These are phyloP conservation scores for Cryptococcus amylolentus DNA, from an alignment of 1,284 basidiomycete genomes.

Conservation along the genomic window DNA sequence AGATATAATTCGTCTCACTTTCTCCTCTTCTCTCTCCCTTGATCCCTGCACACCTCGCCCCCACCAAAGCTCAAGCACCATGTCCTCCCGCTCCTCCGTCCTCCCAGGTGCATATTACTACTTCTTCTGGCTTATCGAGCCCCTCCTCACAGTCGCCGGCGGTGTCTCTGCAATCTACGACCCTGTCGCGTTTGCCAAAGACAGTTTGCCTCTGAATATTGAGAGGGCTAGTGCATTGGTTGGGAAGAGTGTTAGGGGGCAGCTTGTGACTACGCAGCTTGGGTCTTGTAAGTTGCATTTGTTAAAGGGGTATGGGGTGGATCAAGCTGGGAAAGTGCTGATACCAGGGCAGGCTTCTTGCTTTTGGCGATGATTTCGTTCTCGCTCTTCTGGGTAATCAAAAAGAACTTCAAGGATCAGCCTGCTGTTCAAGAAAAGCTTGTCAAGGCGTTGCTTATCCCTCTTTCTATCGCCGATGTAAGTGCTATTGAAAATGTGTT, in stretches of 20 bases:
- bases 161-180: conserved; percentile 43
- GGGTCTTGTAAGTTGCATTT: conserved; percentile 43
- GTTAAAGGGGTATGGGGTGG: not conserved
- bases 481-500: conserved; percentile 9
- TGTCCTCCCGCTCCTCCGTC: not conserved
- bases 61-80: too few relatives aligned
- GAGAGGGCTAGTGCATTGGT: conserved; percentile 24
- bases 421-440: conserved; percentile 35
- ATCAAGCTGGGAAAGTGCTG: not conserved
- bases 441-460: conserved; percentile 37
- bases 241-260: conserved; percentile 33
- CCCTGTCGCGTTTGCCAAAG: conserved; percentile 35
- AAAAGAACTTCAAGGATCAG: conserved; percentile 21
- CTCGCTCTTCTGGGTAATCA: conserved; percentile 40
- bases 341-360: conserved; percentile 41
- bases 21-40: too few relatives aligned
- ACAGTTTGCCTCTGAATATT: conserved; percentile 35
- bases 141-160: conserved; percentile 43
- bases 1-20: too few relatives aligned
- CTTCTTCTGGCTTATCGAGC: conserved; percentile 41
- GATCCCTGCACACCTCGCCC: too few relatives aligned
- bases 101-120: conserved; percentile 35
- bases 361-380: conserved; percentile 47
- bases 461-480: conserved; percentile 48
- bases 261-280: conserved; percentile 43